Conservation (phyloP, 257 asterid genomes). For the Dorcoceras hygrometricum region DNA sequence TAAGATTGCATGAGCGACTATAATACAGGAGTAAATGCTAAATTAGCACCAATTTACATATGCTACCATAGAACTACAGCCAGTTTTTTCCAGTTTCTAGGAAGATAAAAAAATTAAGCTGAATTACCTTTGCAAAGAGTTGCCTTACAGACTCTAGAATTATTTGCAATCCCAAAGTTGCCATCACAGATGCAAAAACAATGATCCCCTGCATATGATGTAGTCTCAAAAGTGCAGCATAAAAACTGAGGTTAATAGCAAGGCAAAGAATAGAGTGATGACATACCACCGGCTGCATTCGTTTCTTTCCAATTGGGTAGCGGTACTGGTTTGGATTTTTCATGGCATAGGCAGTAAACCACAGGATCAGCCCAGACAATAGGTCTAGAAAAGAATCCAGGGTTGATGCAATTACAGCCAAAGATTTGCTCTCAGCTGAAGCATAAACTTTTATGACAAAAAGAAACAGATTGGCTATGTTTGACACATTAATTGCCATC, state of each 20-base stretch:
- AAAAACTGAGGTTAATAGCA: neutral
- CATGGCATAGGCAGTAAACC: slow-evolving; percentile 93
- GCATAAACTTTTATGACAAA: slow-evolving; percentile 79
- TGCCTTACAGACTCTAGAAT: slow-evolving; percentile 76
- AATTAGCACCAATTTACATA: slow-evolving; percentile 6
- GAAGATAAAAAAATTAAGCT: neutral
- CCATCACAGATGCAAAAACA: slow-evolving; percentile 93
- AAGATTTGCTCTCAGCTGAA: slow-evolving; percentile 75
- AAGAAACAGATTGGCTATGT: slow-evolving; percentile 66
- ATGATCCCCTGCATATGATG: slow-evolving; percentile 67
- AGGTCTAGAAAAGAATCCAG: slow-evolving; percentile 87
- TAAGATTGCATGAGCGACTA: neutral
- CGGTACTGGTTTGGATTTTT: slow-evolving; percentile 64
- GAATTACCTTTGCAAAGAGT: slow-evolving; percentile 60
- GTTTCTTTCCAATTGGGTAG: slow-evolving; percentile 86
- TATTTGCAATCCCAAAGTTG: slow-evolving; percentile 86
- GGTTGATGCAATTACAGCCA: slow-evolving; percentile 92
- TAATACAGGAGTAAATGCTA: slow-evolving; percentile 12
- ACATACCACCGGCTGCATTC: slow-evolving; percentile 97
- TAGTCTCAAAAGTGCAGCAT: slow-evolving; percentile 1
- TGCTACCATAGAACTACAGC: neutral
- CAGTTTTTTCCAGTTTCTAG: neutral
- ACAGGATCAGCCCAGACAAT: slow-evolving; percentile 78
- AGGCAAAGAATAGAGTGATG: slow-evolving; percentile 8
- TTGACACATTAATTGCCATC: slow-evolving; percentile 65